These are phyloP conservation scores for Ophiobolus disseminans DNA, from an alignment of 2,329 filamentous ascomycete species.

Conservation along the genomic window DNA sequence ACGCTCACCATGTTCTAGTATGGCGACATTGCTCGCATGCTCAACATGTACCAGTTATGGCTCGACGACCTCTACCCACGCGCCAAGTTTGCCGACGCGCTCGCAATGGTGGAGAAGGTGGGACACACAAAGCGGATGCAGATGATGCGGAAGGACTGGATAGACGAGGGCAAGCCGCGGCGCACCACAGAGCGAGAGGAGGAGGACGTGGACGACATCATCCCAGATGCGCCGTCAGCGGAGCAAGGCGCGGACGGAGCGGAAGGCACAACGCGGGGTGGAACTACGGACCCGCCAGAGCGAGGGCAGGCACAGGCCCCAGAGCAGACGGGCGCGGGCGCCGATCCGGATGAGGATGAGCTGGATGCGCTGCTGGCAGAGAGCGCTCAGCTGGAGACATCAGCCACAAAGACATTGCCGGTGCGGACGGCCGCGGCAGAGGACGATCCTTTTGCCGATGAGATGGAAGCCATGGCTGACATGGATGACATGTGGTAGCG, in stretches of 20 bases:
- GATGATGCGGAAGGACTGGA: slow-evolving; percentile 79
- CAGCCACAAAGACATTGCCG: slow-evolving; percentile 14
- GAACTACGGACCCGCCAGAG: background rate
- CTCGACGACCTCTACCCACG: slow-evolving; percentile 95
- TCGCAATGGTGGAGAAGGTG: slow-evolving; percentile 89
- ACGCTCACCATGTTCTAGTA: slow-evolving; percentile 63
- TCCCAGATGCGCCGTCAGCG: slow-evolving; percentile 1
- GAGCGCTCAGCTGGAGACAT: slow-evolving; percentile 32
- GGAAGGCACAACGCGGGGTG: slow-evolving; percentile 14
- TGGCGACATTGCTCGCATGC: slow-evolving; percentile 78
- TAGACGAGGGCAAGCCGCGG: slow-evolving; percentile 73
- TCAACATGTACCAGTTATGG: slow-evolving; percentile 95
- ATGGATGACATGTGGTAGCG: slow-evolving; percentile 47
- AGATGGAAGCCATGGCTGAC: slow-evolving; percentile 50
- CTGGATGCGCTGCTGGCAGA: slow-evolving; percentile 64
- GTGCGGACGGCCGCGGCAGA: slow-evolving; percentile 15
- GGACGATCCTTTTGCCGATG: slow-evolving; percentile 48
- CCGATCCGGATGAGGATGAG: slow-evolving; percentile 58
- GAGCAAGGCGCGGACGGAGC: slow-evolving; percentile 15
- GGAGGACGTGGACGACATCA: slow-evolving; percentile 34
- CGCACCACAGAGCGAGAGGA: slow-evolving; percentile 32
- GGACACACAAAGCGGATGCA: slow-evolving; percentile 84
- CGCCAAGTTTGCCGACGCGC: slow-evolving; percentile 88
- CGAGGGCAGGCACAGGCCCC: slow-evolving; percentile 1
- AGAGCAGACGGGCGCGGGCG: slow-evolving; percentile 21